Evolutionary conservation across 192 early-diverging fungal genomes (phyloP).

Genomic region (Physocladia obscura): DNA sequence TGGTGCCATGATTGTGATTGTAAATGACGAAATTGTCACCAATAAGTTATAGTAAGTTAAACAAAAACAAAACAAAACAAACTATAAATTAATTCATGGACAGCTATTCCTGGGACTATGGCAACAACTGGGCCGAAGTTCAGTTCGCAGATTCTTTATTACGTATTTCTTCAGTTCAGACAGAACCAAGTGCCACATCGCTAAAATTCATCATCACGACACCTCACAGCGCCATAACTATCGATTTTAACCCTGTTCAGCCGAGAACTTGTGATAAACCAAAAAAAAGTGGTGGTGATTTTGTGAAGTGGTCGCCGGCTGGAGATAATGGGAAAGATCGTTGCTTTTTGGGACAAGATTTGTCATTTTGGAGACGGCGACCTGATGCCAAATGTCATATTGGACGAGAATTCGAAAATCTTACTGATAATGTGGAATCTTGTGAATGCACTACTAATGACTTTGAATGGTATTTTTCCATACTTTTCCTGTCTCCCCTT

Average conservation of each 20-base stretch:
- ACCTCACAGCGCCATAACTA: conserved; percentile 34
- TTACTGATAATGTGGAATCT: conserved; percentile 44
- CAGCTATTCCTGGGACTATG: conserved; percentile 76
- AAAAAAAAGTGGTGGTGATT: conserved; percentile 66
- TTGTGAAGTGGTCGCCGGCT: conserved; percentile 77
- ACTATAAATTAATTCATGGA: too few species aligned
- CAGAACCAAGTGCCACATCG: conserved; percentile 64
- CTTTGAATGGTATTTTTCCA: conserved; percentile 74
- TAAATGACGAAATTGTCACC: conserved; percentile 72
- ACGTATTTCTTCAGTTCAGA: conserved; percentile 59
- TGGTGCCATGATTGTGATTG: conserved; percentile 77
- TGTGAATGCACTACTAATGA: conserved; percentile 79
- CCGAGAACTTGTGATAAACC: conserved; percentile 40
- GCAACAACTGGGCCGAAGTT: conserved; percentile 68
- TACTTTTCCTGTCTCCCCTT: background rate
- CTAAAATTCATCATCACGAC: conserved; percentile 68
- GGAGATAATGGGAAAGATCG: conserved; percentile 46
- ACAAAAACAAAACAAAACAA: too few species aligned
- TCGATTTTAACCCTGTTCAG: conserved; percentile 61
- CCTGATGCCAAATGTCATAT: conserved; percentile 66
- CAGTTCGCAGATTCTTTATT: conserved; percentile 61
- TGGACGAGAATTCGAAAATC: conserved; percentile 60
- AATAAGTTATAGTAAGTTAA: too few species aligned
- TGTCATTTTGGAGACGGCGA: conserved; percentile 76
- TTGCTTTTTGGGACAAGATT: conserved; percentile 60